Percentiles rank a stretch among this genome's conserved stretches.
Conservation (phyloP, 768 basidiomycete genomes). For the Kwoniella heveanensis region DNA sequence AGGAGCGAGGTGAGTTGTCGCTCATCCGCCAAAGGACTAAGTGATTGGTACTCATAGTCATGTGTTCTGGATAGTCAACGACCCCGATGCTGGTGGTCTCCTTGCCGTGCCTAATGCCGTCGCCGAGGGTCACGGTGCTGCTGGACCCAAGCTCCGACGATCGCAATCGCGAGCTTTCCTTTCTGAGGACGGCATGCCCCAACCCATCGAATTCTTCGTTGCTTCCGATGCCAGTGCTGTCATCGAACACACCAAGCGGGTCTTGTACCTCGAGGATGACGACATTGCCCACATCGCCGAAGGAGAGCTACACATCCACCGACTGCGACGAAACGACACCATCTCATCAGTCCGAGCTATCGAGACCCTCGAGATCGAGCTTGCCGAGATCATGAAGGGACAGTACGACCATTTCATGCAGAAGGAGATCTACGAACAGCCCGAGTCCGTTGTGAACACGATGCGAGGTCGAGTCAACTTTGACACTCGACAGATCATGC, state of each 20-base stretch:
- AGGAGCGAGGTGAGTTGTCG: constrained; percentile 56
- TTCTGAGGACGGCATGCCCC: constrained; percentile 95
- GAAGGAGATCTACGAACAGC: constrained; percentile 98
- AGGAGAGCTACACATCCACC: constrained; percentile 98
- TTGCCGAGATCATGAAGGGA: constrained; percentile 99
- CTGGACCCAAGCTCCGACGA: constrained; percentile 71
- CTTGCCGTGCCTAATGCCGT: constrained; percentile 65
- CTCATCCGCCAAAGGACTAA: too few relatives aligned
- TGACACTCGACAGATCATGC: constrained; percentile 82
- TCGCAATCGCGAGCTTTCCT: constrained; percentile 97
- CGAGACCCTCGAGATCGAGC: constrained; percentile 96
- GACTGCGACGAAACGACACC: constrained; percentile 84
- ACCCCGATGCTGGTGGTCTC: constrained; percentile 58
- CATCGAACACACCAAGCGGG: constrained; percentile 97
- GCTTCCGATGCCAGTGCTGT: constrained; percentile 96
- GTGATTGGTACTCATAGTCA: too few relatives aligned
- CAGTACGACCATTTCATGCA: constrained; percentile 99
- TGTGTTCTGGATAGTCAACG: too few relatives aligned
- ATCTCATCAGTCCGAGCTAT: constrained; percentile 80
- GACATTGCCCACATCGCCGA: constrained; percentile 97
- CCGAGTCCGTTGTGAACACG: constrained; percentile 98
- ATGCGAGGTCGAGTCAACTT: constrained; percentile 99
- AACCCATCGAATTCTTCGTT: constrained; percentile 99
- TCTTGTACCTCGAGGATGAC: constrained; percentile 97
- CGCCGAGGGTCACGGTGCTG: constrained; percentile 60